Base-by-base conservation (phyloP, 1,139 yeast species). In the Kodamaea fungicola region DNA sequence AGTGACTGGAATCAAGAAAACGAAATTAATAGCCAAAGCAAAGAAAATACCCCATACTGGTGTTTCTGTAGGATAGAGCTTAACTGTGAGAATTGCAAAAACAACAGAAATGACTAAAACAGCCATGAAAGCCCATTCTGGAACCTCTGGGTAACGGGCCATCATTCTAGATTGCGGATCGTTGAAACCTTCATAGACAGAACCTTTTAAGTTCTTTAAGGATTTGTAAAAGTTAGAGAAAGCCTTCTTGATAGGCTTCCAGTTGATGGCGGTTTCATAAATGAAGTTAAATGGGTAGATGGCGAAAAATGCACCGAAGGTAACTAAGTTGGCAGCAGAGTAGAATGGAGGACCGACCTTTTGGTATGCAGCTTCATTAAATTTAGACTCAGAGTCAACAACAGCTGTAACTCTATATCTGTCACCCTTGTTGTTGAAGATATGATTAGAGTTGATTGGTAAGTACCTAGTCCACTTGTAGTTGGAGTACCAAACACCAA, bases 321-420 rank as follows among this genome's bases (percentile, higher is more conserved):
- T 33, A 12, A 49, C 45, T 37, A 49, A 38, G 33, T 42, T 40
- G 6, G 61, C 67, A 6, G 71, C 69, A 1, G 66, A 46, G 39
- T 62, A 64, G 43, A 55, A 66, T 32, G 71, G 70, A 2, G 78
- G 79, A 1, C 74, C 46, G 56, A 47, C 8, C 44, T 56, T 42
- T 8, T 43, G 31, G 36, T 50, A 50, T 30, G 47, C 46, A 9
- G 29, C 41, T 2, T 44, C 10, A 22, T 43, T 47, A 25, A 50
- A 44, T 24, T 34, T 29, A 22, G 37, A 39, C 7, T 42, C 22
- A 7, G 33, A 32, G 19, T 44, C 31, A 8, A 50, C 33, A 16
- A 50, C 37, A 3, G 30, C 16, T 6, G 32, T 34, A 9, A 47
- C 49, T 6, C 34, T 30, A 35, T 49, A 50, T 3, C 24, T 28